These are phyloP conservation scores for Megacollybia marginata DNA, from an alignment of 768 basidiomycete genomes.

Conservation along the genomic window DNA sequence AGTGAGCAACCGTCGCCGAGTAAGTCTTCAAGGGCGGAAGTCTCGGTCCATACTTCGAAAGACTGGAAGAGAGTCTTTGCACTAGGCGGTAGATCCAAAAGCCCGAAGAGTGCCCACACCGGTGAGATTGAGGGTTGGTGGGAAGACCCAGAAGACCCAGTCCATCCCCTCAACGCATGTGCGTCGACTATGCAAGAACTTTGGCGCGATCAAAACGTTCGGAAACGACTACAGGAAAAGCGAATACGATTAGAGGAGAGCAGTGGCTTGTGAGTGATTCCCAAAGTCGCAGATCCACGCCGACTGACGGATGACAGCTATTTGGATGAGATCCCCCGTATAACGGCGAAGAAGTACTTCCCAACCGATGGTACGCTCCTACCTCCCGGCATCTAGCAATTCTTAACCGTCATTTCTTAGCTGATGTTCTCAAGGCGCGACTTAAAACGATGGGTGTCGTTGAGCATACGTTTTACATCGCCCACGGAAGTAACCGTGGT, in stretches of 20 bases:
- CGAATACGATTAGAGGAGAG: slow-evolving; percentile 70
- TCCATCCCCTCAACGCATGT: slow-evolving; percentile 60
- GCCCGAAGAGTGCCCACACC: slow-evolving; percentile 62
- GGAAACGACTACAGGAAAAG: slow-evolving; percentile 55
- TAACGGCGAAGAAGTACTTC: slow-evolving; percentile 75
- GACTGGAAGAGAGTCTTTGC: slow-evolving; percentile 69
- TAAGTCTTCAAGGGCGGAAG: slow-evolving; percentile 37
- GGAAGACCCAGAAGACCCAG: slow-evolving; percentile 80
- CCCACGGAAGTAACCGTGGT: slow-evolving; percentile 45
- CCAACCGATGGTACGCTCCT: slow-evolving; percentile 60
- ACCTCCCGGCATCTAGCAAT: slow-evolving; percentile 11
- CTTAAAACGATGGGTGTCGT: slow-evolving; percentile 79
- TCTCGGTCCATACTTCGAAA: slow-evolving; percentile 50
- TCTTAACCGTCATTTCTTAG: slow-evolving; percentile 24
- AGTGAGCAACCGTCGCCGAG: slow-evolving; percentile 15
- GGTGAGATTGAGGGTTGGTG: slow-evolving; percentile 76
- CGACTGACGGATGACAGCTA: slow-evolving; percentile 40
- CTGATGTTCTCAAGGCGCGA: slow-evolving; percentile 74
- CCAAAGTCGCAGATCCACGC: slow-evolving; percentile 6
- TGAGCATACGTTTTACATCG: slow-evolving; percentile 70
- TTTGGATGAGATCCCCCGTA: slow-evolving; percentile 72
- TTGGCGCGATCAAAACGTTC: slow-evolving; percentile 70
- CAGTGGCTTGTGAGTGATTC: slow-evolving; percentile 68
- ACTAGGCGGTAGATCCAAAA: slow-evolving; percentile 52
- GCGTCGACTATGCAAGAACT: slow-evolving; percentile 62